These are phyloP conservation scores for Venturia nashicola DNA, from an alignment of 2,329 filamentous ascomycete genomes.

Conservation along the genomic window DNA sequence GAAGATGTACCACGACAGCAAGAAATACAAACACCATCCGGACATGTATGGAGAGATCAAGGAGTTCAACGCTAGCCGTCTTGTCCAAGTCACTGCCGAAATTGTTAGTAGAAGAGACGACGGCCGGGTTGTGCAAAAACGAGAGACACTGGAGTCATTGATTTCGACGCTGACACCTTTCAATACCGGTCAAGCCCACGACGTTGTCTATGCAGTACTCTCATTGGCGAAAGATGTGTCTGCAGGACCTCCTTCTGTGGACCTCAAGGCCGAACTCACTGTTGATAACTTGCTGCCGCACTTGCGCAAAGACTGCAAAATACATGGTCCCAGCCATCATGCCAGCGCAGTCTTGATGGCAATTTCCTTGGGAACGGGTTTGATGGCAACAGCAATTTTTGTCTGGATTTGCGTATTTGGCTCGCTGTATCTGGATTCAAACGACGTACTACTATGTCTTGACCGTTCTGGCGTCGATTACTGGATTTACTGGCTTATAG, in stretches of 20 bases:
- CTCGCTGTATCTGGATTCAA: background rate
- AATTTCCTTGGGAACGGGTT: background rate
- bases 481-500: background rate
- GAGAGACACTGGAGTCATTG: conserved; percentile 22
- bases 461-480: background rate
- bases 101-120: background rate
- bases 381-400: background rate
- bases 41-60: conserved; percentile 24
- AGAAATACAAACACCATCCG: conserved; percentile 16
- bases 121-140: conserved; percentile 1
- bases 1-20: background rate
- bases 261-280: background rate
- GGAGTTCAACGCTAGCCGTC: conserved; percentile 22
- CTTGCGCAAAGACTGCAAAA: background rate
- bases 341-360: conserved; percentile 12
- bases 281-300: background rate
- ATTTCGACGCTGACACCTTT: conserved; percentile 23
- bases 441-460: background rate
- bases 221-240: conserved; percentile 22
- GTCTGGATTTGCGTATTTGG: background rate
- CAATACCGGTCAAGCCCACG: conserved; percentile 18
- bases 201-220: conserved; percentile 23
- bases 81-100: conserved; percentile 21
- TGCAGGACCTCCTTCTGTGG: background rate
- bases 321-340: background rate